Conservation (phyloP, 768 basidiomycete species). For the Clitopilus hobsonii region DNA sequence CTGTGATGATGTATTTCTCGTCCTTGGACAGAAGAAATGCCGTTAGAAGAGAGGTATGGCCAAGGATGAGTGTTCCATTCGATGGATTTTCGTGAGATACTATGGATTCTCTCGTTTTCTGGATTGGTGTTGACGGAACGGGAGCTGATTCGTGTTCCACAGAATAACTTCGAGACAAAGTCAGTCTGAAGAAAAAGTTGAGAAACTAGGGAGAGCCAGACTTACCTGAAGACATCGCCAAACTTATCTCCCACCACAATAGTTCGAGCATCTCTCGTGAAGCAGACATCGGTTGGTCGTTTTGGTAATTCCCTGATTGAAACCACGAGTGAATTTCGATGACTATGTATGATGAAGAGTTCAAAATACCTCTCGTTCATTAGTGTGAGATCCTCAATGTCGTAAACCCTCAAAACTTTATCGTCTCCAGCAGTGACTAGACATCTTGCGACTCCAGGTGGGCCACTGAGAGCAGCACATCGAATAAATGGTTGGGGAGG, state of each 20-base stretch:
- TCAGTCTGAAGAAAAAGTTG: neutral
- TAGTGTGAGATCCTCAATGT: constrained; percentile 48
- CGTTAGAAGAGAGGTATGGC: constrained; percentile 86
- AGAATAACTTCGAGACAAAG: constrained; percentile 46
- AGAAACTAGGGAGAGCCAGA: neutral
- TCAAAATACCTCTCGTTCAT: constrained; percentile 56
- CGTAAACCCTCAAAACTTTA: constrained; percentile 78
- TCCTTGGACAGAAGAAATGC: constrained; percentile 63
- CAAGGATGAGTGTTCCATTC: constrained; percentile 67
- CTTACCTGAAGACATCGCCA: constrained; percentile 85
- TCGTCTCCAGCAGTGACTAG: constrained; percentile 72
- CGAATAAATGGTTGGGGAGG: constrained; percentile 34
- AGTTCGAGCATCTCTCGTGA: constrained; percentile 55
- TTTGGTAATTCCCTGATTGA: constrained; percentile 72
- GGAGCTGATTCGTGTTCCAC: constrained; percentile 27
- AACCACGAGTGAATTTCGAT: constrained; percentile 2
- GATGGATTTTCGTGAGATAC: constrained; percentile 69
- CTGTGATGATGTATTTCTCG: constrained; percentile 75
- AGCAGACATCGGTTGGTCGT: constrained; percentile 65
- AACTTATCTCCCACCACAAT: constrained; percentile 92
- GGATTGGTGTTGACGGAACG: constrained; percentile 23
- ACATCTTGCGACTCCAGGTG: constrained; percentile 19
- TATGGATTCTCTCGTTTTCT: constrained; percentile 29
- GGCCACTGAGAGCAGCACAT: constrained; percentile 48
- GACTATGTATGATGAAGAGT: neutral